A percentile compares a stretch with the other conserved stretches of the same genome.
Conservation (phyloP, 805 yeast genomes). For the Nakazawaea sp. region DNA sequence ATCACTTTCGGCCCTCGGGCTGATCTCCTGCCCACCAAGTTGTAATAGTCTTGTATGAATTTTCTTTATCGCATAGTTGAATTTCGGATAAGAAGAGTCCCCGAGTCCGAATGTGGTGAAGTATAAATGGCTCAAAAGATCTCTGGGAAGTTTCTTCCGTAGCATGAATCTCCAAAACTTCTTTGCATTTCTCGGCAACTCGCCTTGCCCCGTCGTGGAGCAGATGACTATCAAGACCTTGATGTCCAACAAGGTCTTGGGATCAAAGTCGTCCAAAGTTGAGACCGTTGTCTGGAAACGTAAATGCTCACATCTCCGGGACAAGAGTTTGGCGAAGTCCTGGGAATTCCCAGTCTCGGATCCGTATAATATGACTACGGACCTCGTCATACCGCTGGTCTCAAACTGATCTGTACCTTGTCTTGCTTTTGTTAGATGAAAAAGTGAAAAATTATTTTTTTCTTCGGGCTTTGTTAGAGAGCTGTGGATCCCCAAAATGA, state of each 20-base stretch:
- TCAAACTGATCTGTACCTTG: too few species aligned
- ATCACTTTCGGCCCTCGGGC: constrained; percentile 81
- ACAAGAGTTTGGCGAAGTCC: constrained; percentile 68
- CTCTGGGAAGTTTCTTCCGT: constrained; percentile 51
- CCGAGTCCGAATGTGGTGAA: constrained; percentile 87
- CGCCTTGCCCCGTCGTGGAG: constrained; percentile 96
- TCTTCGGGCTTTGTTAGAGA: too few species aligned
- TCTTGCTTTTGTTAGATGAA: too few species aligned
- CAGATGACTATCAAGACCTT: constrained; percentile 50
- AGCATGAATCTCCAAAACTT: constrained; percentile 72
- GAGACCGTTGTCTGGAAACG: constrained; percentile 42
- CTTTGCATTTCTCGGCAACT: constrained; percentile 69
- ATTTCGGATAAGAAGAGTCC: constrained; percentile 85
- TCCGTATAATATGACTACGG: constrained; percentile 69
- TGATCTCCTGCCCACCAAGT: constrained; percentile 71
- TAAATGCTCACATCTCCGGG: constrained; percentile 46
- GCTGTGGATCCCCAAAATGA: too few species aligned
- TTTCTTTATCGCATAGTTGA: constrained; percentile 82
- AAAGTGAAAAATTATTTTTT: too few species aligned
- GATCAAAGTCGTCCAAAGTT: constrained; percentile 54
- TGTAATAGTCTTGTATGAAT: constrained; percentile 73
- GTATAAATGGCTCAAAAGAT: constrained; percentile 52
- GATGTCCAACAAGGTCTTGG: constrained; percentile 45
- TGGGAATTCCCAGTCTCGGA: constrained; percentile 91
- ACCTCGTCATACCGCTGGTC: constrained; percentile 20